phyloP scores from a whole-genome alignment of 2,329 filamentous ascomycete species.

The Curvularia sp. region DNA sequence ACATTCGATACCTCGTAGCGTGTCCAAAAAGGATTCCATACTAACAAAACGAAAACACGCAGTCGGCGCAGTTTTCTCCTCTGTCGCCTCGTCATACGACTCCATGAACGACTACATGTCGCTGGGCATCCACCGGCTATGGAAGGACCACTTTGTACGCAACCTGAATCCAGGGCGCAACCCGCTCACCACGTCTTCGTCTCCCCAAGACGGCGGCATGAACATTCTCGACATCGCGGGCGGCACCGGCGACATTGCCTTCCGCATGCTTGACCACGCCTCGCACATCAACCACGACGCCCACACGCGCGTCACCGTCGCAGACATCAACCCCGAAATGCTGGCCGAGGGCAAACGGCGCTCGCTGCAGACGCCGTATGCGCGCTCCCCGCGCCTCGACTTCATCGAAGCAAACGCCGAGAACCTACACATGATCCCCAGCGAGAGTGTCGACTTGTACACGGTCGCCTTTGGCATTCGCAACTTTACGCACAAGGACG shows the following conservation, averaged over 20 bases:
- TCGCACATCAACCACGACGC: conserved; percentile 81
- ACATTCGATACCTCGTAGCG: conserved; percentile 10
- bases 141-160: conserved; percentile 97
- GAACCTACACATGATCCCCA: conserved; percentile 69
- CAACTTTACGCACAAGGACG: conserved; percentile 92
- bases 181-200: conserved; percentile 49
- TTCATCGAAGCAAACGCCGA: conserved; percentile 95
- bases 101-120: conserved; percentile 99
- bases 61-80: conserved; percentile 92
- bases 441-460: conserved; percentile 86
- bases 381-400: conserved; percentile 60
- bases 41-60: conserved; percentile 38
- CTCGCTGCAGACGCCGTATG: conserved; percentile 68
- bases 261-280: conserved; percentile 90
- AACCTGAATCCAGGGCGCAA: conserved; percentile 81
- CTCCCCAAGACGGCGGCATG: conserved; percentile 57
- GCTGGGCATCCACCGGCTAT: conserved; percentile 91
- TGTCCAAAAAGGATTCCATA: conserved; percentile 8
- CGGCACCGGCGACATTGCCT: conserved; percentile 96
- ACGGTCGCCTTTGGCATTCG: conserved; percentile 97
- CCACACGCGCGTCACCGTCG: conserved; percentile 83
- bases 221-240: conserved; percentile 94
- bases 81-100: conserved; percentile 92
- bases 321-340: conserved; percentile 97
- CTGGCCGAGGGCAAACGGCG: conserved; percentile 85